Conservation (phyloP, 2,329 filamentous ascomycete genomes). For the Xylariales sp. region DNA sequence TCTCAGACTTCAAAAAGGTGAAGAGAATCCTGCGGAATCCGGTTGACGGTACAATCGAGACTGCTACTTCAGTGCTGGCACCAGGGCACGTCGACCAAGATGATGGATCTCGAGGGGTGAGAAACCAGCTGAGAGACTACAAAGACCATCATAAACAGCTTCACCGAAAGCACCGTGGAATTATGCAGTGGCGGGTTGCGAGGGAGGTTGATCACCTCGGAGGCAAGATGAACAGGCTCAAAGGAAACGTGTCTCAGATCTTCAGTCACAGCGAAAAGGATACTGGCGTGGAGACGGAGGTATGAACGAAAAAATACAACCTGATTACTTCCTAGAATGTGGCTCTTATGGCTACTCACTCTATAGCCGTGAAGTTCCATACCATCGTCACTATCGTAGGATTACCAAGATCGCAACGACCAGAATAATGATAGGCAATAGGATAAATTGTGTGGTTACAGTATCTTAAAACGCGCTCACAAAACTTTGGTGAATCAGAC, state of each 20-base stretch:
- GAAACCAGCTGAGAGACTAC: conserved; percentile 55
- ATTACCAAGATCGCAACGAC: too few species aligned
- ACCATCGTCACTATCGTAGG: too few species aligned
- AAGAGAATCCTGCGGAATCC: conserved; percentile 31
- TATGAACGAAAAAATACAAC: conserved; percentile 39
- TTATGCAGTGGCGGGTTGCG: conserved; percentile 69
- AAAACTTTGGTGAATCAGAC: too few species aligned
- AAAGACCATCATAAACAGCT: conserved; percentile 53
- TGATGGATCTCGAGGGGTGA: conserved; percentile 38
- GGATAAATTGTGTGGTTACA: too few species aligned
- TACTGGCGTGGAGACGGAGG: conserved; percentile 64
- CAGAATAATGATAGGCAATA: too few species aligned
- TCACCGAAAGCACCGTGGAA: conserved; percentile 61
- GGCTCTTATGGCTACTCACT: too few species aligned
- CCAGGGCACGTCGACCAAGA: conserved; percentile 34
- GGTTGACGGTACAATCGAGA: conserved; percentile 20
- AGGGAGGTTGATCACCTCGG: conserved; percentile 47
- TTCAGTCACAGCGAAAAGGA: conserved; percentile 58
- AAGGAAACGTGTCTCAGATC: conserved; percentile 51
- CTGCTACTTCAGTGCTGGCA: conserved; percentile 22
- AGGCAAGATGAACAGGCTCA: conserved; percentile 49
- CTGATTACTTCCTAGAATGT: too few species aligned
- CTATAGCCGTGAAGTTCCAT: too few species aligned
- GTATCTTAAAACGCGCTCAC: too few species aligned
- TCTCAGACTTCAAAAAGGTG: conserved; percentile 21